These are phyloP conservation scores for Sporobolomyces pararoseus DNA, from an alignment of 768 basidiomycete species.

Conservation along the genomic window DNA sequence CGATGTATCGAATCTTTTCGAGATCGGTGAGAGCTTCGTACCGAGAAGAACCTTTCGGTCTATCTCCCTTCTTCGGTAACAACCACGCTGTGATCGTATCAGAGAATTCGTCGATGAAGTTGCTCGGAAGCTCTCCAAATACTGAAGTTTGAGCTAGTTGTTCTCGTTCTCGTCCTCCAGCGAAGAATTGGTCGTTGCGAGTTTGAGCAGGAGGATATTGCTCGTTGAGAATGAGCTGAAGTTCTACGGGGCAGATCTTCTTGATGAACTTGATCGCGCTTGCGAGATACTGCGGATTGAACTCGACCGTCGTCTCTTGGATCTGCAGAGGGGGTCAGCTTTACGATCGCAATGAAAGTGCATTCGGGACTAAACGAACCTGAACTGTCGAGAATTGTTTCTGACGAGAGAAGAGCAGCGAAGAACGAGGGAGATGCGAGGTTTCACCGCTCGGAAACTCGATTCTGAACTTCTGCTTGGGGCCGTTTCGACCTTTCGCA, in stretches of 20 bases:
- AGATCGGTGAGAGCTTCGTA: constrained; percentile 6
- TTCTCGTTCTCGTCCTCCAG: constrained; percentile 4
- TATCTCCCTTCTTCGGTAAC: background rate
- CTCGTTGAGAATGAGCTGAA: constrained; percentile 9
- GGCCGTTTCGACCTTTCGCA: background rate
- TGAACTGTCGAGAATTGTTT: constrained; percentile 10
- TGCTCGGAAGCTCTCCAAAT: constrained; percentile 10
- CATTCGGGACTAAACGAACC: too few relatives aligned
- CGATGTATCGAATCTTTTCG: constrained; percentile 10
- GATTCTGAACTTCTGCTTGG: constrained; percentile 9
- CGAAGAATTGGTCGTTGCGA: constrained; percentile 19
- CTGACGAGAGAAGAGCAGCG: constrained; percentile 4
- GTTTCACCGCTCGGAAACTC: background rate
- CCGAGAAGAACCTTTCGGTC: constrained; percentile 10
- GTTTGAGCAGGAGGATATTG: background rate
- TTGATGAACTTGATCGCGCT: background rate
- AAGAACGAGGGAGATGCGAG: background rate
- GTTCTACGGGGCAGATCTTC: background rate
- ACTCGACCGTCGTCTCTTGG: constrained; percentile 1
- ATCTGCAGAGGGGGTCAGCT: constrained; percentile 8
- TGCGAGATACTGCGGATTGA: background rate
- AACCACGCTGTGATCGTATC: background rate
- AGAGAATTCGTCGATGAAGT: constrained; percentile 6
- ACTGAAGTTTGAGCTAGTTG: constrained; percentile 9
- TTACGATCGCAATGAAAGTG: too few relatives aligned